Base-by-base conservation (phyloP, 371 early-diverging fungal species). In the Chytridium lagenaria region DNA sequence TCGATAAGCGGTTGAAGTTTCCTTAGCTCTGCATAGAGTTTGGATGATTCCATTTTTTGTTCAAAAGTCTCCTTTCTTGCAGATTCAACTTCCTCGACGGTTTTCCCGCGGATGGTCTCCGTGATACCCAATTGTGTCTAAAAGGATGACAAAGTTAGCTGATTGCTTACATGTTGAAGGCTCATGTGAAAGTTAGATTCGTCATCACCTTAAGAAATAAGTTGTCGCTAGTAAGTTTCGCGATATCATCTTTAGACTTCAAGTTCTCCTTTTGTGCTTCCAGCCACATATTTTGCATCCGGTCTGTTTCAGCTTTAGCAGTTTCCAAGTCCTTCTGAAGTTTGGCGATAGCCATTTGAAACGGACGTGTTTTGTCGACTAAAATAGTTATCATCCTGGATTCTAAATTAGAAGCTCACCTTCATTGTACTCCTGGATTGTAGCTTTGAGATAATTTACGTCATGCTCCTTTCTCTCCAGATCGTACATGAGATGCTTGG, bases 391-490 rank as follows among this genome's bases (percentile, higher is more conserved):
- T 55, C 59, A 51, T 40, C 10, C 12, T 26, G n/a, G 70, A 30
- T 16, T 2, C 12, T 22, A 59, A 19, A 33, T 15, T 28, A n/a
- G n/a, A n/a, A n/a, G 7, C 64, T 71, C 75, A 75, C 82, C 75
- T 65, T 69, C 69, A 0, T 57, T 73, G 16, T 57, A 34, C 51
- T 84, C 80, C 26, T 69, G 59, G 0, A 80, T 37, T 37, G 77
- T 77, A 15, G 78, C 75, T 50, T 79, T 80, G 40, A 86, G 50
- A 16, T 72, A 64, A 61, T 84, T 85, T 23, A 84, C 71, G 71
- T 86, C 87, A 65, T 85, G 84, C 68, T 86, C 86, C 64, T 80
- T 82, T 26, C 83, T 67, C 61, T 86, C 85, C 37, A 85, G 68
- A 10, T 78, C 77, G 69, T 85, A 86, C 49, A 80, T 75, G 37